Conservation (phyloP, 352 stramenopile genomes). For the Pythium dissotocum region DNA sequence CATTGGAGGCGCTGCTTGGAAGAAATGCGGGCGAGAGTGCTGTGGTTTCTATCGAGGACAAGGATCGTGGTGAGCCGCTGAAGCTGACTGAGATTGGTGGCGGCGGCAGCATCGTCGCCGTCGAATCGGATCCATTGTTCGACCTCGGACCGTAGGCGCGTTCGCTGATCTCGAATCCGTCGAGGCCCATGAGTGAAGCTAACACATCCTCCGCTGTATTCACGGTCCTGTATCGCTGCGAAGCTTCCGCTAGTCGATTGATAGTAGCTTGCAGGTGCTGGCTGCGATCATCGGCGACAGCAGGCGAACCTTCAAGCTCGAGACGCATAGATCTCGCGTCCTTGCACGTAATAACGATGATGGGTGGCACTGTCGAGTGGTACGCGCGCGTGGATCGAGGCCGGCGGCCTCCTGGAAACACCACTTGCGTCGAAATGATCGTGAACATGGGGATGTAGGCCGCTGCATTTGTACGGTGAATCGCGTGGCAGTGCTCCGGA, state of each 20-base stretch:
- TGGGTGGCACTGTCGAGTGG: slow-evolving; percentile 49
- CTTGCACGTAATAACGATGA: slow-evolving; percentile 77
- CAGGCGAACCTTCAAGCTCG: slow-evolving; percentile 52
- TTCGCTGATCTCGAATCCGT: slow-evolving; percentile 15
- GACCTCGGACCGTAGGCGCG: not conserved
- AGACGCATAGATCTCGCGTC: slow-evolving; percentile 74
- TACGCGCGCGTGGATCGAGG: slow-evolving; percentile 55
- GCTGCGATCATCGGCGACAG: slow-evolving; percentile 52
- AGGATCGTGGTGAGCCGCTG: slow-evolving; percentile 7
- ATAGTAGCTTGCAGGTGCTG: slow-evolving; percentile 55
- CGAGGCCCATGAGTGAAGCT: slow-evolving; percentile 9
- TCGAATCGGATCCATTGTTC: slow-evolving; percentile 12
- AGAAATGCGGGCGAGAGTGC: slow-evolving; percentile 24
- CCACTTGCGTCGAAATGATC: slow-evolving; percentile 57
- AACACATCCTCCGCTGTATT: slow-evolving; percentile 8
- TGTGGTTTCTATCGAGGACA: slow-evolving; percentile 1
- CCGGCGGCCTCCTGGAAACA: slow-evolving; percentile 58
- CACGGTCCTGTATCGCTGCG: slow-evolving; percentile 54
- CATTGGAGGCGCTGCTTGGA: slow-evolving; percentile 23
- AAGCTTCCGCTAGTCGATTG: slow-evolving; percentile 50
- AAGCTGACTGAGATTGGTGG: not conserved
- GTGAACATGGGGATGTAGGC: slow-evolving; percentile 80
- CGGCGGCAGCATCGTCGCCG: not conserved
- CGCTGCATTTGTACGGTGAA: slow-evolving; percentile 39
- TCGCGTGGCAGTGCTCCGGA: slow-evolving; percentile 49